Conservation (phyloP, 2,329 filamentous ascomycete genomes). For the Cercospora janseana region DNA sequence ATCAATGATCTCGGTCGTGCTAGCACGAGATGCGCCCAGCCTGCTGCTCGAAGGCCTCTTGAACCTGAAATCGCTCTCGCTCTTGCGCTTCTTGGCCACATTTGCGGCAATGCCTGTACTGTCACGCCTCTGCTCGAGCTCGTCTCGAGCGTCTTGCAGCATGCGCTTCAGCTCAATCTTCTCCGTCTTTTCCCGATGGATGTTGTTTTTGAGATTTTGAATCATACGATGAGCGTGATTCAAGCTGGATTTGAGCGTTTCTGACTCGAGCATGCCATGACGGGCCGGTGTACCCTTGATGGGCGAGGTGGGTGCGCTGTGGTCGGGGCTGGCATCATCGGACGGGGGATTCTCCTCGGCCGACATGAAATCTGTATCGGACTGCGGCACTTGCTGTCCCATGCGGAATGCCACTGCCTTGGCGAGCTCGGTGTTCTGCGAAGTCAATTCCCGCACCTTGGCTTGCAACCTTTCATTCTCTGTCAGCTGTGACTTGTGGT, state of each 20-base stretch:
- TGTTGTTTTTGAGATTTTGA: conserved; percentile 88
- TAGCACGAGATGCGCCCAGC: conserved; percentile 71
- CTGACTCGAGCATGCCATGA: conserved; percentile 87
- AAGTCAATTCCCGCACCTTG: conserved; percentile 82
- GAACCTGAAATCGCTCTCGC: conserved; percentile 59
- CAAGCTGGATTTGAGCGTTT: conserved; percentile 91
- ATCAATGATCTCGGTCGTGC: conserved; percentile 74
- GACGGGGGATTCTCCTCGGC: conserved; percentile 59
- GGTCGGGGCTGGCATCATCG: conserved; percentile 68
- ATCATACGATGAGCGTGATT: conserved; percentile 96
- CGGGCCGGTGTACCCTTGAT: conserved; percentile 81
- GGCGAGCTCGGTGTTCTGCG: conserved; percentile 88
- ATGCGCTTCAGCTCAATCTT: conserved; percentile 94
- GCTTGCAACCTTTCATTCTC: conserved; percentile 76
- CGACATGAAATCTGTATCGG: conserved; percentile 52
- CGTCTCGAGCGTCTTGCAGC: conserved; percentile 91
- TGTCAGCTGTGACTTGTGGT: conserved; percentile 71
- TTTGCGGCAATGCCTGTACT: conserved; percentile 47
- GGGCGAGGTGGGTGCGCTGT: conserved; percentile 86
- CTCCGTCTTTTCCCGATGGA: conserved; percentile 97
- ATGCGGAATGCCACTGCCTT: conserved; percentile 75
- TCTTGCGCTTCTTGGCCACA: conserved; percentile 57
- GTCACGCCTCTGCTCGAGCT: conserved; percentile 65
- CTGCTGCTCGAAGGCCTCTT: conserved; percentile 73
- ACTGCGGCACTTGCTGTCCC: conserved; percentile 29